Base-by-base conservation (phyloP, 1,284 basidiomycete species). In the Chalciporus sp. region DNA sequence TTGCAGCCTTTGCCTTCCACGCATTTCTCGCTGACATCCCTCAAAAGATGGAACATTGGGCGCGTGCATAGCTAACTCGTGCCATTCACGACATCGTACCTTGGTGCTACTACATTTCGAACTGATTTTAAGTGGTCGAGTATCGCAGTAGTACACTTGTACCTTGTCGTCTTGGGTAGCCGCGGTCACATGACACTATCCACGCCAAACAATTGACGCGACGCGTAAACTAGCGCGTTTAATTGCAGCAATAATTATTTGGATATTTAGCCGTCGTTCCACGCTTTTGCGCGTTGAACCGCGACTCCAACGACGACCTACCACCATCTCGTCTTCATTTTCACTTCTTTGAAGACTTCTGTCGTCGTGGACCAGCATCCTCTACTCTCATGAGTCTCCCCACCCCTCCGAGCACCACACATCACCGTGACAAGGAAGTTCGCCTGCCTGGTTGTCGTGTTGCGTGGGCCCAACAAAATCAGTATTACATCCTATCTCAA, bases 351-450 rank as follows among this genome's bases (percentile, higher is more conserved):
- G 52, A 55, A 51, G 64, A 68, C 58, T 7, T 37, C 7, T 7
- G 58, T 55, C 47, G 56, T 40, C 29, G 51, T 29, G 42, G 46
- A 45, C 41, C 46, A 23, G 11, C 26, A 11, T 14, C 26, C 9
- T 14, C n/a, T 44, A 23, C 33, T 27, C 17, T 52, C 47, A 67
- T 61, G 56, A 81, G 81, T 72, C 78, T 88, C 28, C 80, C 76
- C 10, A 88, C 86, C 3, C 86, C 86, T n/a, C 86, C 86, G 2
- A 71, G 72, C 52, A 84, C 86, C 3, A 74, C 78, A 10, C 85
- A 85, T 16, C 85, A 85, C 45, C 70, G 70, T 52, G 75, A 77
- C 65, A 85, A 83, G 68, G 77, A 76, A 57, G 80, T 79, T 63
- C 73, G 71, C 41, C 55, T 71, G 43, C 64, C 73, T 56, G 60